Conservation (phyloP, 495 filamentous ascomycete species). For the Choiromyces venosus region DNA sequence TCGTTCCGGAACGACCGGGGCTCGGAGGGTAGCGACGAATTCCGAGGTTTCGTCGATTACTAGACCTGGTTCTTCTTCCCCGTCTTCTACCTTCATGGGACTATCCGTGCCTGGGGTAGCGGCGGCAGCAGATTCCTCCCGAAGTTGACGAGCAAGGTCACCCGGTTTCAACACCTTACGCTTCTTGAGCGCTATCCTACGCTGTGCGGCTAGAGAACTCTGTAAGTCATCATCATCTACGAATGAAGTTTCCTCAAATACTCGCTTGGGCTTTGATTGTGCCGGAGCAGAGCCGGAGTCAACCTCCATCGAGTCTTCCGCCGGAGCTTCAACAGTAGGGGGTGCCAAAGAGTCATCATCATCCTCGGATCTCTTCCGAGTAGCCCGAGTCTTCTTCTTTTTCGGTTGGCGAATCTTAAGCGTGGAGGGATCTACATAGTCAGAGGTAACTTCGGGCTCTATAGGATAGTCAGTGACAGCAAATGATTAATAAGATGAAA, state of each 20-base stretch:
- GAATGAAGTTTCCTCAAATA: slow-evolving; percentile 63
- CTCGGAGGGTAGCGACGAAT: slow-evolving; percentile 80
- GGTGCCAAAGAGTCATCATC: slow-evolving; percentile 64
- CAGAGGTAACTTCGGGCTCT: slow-evolving; percentile 65
- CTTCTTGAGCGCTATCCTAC: slow-evolving; percentile 79
- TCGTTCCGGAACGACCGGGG: slow-evolving; percentile 60
- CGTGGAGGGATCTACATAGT: slow-evolving; percentile 80
- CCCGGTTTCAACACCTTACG: slow-evolving; percentile 75
- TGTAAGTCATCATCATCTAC: slow-evolving; percentile 92
- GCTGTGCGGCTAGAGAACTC: slow-evolving; percentile 70
- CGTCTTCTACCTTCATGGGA: slow-evolving; percentile 44
- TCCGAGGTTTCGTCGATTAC: slow-evolving; percentile 93
- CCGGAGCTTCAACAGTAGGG: slow-evolving; percentile 43
- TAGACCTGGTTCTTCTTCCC: slow-evolving; percentile 62
- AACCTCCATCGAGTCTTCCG: slow-evolving; percentile 67
- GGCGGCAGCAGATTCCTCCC: slow-evolving; percentile 61
- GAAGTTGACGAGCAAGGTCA: slow-evolving; percentile 76
- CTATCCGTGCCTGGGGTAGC: slow-evolving; percentile 34
- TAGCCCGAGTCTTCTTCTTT: slow-evolving; percentile 79
- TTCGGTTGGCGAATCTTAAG: slow-evolving; percentile 89
- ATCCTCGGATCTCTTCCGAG: slow-evolving; percentile 60
- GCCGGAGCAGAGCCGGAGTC: slow-evolving; percentile 52
- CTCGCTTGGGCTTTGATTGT: slow-evolving; percentile 54
- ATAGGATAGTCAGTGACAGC: slow-evolving; percentile 1
- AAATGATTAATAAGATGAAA: slow-evolving; percentile 1